Conservation (phyloP, 129 eudicot genomes). For the Cynara cardunculus region DNA sequence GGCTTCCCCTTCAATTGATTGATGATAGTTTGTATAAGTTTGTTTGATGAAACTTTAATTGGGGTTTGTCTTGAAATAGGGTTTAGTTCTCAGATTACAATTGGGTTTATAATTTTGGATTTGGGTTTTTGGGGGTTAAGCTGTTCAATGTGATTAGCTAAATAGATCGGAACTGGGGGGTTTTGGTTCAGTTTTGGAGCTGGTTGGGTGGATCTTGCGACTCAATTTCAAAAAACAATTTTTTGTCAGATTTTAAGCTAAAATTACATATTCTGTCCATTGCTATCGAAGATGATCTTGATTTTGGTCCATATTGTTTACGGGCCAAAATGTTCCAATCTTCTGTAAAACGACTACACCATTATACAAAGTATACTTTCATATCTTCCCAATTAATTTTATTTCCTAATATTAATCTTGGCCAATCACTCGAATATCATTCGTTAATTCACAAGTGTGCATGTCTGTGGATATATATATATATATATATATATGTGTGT, state of each 20-base stretch:
- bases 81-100: slow-evolving; percentile 2
- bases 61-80: background rate
- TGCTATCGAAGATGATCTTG: background rate
- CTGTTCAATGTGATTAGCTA: background rate
- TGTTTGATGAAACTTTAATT: background rate
- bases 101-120: background rate
- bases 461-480: background rate
- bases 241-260: background rate
- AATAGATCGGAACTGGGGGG: background rate
- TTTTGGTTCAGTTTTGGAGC: background rate
- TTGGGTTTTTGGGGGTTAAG: background rate
- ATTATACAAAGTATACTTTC: background rate
- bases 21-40: background rate
- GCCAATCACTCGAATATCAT: background rate
- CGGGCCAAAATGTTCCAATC: background rate
- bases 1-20: background rate
- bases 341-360: background rate
- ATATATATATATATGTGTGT: no score
- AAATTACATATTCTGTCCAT: background rate
- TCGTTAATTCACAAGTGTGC: background rate
- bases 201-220: background rate
- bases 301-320: background rate
- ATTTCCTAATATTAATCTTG: background rate
- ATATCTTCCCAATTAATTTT: background rate
- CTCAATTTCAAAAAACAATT: background rate